These are phyloP conservation scores for Pseudogymnoascus sp. DNA, from an alignment of 2,329 filamentous ascomycete species.

Conservation along the genomic window DNA sequence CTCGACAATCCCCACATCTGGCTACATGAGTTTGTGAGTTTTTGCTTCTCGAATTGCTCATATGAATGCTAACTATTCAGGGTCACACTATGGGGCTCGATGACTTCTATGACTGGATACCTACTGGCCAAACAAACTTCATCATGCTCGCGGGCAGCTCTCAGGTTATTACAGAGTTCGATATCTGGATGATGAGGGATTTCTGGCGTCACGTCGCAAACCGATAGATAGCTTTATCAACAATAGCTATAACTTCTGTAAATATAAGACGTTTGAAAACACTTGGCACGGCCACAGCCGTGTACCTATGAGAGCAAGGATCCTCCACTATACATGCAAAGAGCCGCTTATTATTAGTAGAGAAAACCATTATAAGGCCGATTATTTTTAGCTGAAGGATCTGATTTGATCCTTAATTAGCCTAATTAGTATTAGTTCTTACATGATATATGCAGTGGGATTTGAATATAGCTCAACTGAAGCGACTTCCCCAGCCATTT, in stretches of 20 bases:
- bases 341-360: too few species aligned
- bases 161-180: slow-evolving; percentile 38
- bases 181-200: slow-evolving; percentile 42
- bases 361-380: neutral
- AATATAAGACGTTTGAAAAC: neutral
- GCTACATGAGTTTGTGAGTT: slow-evolving; percentile 34
- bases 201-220: slow-evolving; percentile 35
- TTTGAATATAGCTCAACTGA: neutral
- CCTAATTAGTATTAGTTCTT: neutral
- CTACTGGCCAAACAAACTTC: slow-evolving; percentile 35
- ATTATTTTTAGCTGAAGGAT: neutral
- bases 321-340: too few species aligned
- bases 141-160: slow-evolving; percentile 40
- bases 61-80: neutral
- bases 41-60: neutral
- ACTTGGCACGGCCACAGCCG: neutral
- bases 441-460: neutral
- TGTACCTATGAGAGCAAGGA: too few species aligned
- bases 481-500: neutral
- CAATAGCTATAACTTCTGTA: neutral
- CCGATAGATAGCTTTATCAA: neutral
- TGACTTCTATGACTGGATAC: slow-evolving; percentile 37
- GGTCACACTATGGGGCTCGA: slow-evolving; percentile 39
- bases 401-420: neutral
- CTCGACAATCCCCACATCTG: slow-evolving; percentile 38